These are phyloP conservation scores for Aspergillus sclerotioniger DNA, from an alignment of 495 filamentous ascomycete genomes.

Conservation along the genomic window DNA sequence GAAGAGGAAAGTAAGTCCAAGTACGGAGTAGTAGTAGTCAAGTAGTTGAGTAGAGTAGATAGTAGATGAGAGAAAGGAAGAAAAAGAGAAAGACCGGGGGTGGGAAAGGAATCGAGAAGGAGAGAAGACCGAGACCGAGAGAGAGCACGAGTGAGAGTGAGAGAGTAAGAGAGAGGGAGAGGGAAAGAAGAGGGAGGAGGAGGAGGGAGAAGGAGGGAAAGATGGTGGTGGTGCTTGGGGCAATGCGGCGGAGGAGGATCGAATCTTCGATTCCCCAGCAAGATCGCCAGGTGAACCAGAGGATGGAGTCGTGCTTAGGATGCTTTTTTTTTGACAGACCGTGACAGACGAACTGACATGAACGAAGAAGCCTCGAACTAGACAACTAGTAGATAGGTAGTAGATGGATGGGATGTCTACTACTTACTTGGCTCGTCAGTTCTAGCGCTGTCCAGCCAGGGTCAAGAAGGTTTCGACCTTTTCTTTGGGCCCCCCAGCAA, in stretches of 20 bases:
- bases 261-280: neutral
- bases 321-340: neutral
- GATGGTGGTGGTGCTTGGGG: neutral
- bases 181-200: neutral
- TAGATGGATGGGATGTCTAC: neutral
- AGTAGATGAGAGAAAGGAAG: neutral
- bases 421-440: neutral
- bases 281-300: neutral
- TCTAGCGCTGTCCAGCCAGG: neutral
- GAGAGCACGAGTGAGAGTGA: conserved; percentile 7
- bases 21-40: too few species aligned
- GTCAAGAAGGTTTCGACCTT: neutral
- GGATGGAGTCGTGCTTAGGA: neutral
- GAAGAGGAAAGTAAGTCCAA: too few species aligned
- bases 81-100: conserved; percentile 7
- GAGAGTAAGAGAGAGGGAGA: conserved; percentile 9
- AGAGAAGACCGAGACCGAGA: conserved; percentile 1
- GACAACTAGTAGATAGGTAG: neutral
- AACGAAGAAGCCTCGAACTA: neutral
- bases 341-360: neutral
- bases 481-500: neutral
- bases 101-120: neutral
- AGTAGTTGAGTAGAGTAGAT: too few species aligned
- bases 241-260: neutral
- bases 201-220: neutral